A percentile compares a stretch with the other conserved stretches of the same genome.
These are phyloP conservation scores for Dichotomopilus funicola DNA, from an alignment of 2,329 filamentous ascomycete species.

Conservation along the genomic window DNA sequence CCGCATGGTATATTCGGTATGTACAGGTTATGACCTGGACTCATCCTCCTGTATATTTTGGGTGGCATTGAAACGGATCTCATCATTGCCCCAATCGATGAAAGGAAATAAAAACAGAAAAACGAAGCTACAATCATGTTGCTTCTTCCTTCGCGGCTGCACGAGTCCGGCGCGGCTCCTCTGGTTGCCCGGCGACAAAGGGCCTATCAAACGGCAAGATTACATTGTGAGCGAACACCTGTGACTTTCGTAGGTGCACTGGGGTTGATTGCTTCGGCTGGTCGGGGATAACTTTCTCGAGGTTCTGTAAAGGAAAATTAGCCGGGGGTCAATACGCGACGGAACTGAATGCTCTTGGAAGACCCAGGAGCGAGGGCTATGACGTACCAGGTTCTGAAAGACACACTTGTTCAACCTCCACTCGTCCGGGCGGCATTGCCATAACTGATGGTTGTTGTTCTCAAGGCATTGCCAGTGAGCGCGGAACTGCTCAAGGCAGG, in stretches of 20 bases:
- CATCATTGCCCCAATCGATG: too few relatives aligned
- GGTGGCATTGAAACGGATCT: too few relatives aligned
- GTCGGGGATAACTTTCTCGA: constrained; percentile 75
- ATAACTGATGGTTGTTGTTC: constrained; percentile 95
- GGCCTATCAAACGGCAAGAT: constrained; percentile 25
- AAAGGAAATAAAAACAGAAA: neutral
- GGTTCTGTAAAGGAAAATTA: constrained; percentile 46
- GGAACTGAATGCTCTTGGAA: neutral
- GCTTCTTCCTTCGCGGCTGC: constrained; percentile 9
- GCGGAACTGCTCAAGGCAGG: constrained; percentile 86
- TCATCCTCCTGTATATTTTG: too few relatives aligned
- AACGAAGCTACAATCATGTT: neutral
- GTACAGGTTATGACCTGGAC: too few relatives aligned
- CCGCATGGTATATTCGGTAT: too few relatives aligned
- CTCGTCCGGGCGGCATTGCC: constrained; percentile 86
- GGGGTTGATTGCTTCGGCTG: constrained; percentile 63
- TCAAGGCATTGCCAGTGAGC: constrained; percentile 94
- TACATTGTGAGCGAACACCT: constrained; percentile 50
- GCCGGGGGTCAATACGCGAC: neutral
- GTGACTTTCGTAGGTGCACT: constrained; percentile 63
- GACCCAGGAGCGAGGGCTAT: neutral
- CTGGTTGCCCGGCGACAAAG: constrained; percentile 26
- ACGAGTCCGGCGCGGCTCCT: constrained; percentile 15
- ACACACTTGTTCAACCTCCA: constrained; percentile 92
- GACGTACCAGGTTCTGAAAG: constrained; percentile 84